Percentiles rank a stretch among this genome's conserved stretches.
These are phyloP conservation scores for Rubus idaeus DNA, from an alignment of 306 rosid genomes.

Conservation along the genomic window DNA sequence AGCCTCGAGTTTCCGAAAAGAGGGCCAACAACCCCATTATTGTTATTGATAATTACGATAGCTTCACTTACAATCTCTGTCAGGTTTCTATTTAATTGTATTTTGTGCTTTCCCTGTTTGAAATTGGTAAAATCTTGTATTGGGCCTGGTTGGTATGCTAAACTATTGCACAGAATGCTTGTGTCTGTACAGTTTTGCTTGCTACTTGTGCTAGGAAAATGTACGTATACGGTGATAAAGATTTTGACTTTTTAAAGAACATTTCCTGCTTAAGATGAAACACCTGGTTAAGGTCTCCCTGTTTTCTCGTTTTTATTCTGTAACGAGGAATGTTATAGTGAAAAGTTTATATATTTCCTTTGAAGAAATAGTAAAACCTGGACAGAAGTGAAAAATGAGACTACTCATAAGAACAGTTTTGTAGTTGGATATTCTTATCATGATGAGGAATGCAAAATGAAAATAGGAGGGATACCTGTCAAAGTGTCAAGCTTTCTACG, in stretches of 20 bases:
- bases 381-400: neutral
- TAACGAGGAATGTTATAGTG: neutral
- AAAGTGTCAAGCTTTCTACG: neutral
- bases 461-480: neutral
- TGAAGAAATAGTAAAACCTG: neutral
- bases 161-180: too few species aligned
- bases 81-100: constrained; percentile 49
- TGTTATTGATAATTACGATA: constrained; percentile 63
- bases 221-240: neutral
- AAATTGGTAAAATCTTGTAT: too few species aligned
- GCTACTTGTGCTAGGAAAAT: neutral
- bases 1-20: constrained; percentile 21
- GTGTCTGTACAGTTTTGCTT: neutral
- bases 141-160: too few species aligned
- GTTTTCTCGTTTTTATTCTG: neutral
- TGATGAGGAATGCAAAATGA: neutral
- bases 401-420: neutral
- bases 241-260: neutral
- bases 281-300: neutral
- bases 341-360: neutral
- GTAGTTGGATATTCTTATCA: neutral
- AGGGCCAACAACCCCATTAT: constrained; percentile 38
- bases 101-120: neutral
- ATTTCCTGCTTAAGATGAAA: too few species aligned
- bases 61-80: constrained; percentile 94